Evolutionary conservation across 495 filamentous ascomycete genomes (phyloP).

Genomic region (Penicillium paradoxum): DNA sequence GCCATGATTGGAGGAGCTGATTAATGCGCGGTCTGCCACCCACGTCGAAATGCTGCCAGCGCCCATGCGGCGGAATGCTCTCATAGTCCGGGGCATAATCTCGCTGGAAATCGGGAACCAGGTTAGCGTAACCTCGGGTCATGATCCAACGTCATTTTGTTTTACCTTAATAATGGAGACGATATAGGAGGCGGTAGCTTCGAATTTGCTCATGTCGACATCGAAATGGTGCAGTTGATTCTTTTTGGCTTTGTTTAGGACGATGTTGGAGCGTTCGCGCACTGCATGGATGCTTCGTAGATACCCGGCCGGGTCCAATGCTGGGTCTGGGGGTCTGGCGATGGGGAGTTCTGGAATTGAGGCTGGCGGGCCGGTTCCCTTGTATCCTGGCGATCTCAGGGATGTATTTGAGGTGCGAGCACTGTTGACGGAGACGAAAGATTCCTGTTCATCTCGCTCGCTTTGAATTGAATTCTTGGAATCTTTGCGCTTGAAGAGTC

Average conservation of each 20-base stretch:
- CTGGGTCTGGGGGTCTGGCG: constrained; percentile 82
- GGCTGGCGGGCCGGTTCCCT: constrained; percentile 39
- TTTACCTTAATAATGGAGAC: constrained; percentile 93
- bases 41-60: constrained; percentile 70
- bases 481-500: constrained; percentile 60
- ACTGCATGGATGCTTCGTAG: constrained; percentile 87
- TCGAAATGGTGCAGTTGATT: constrained; percentile 85
- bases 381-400: constrained; percentile 50
- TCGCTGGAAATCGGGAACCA: constrained; percentile 50
- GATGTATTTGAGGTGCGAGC: constrained; percentile 51
- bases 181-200: constrained; percentile 84
- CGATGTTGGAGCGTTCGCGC: constrained; percentile 66
- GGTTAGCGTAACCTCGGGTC: constrained; percentile 14
- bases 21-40: constrained; percentile 63
- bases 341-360: constrained; percentile 63
- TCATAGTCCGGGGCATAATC: constrained; percentile 85
- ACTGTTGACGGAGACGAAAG: constrained; percentile 46
- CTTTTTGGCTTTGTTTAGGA: constrained; percentile 70
- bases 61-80: constrained; percentile 67
- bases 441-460: constrained; percentile 43
- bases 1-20: constrained; percentile 62
- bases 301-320: constrained; percentile 86
- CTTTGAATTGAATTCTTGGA: constrained; percentile 49
- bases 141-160: neutral
- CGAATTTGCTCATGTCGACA: constrained; percentile 84